These are phyloP conservation scores for Lactarius hengduanensis DNA, from an alignment of 768 basidiomycete genomes.

Conservation along the genomic window DNA sequence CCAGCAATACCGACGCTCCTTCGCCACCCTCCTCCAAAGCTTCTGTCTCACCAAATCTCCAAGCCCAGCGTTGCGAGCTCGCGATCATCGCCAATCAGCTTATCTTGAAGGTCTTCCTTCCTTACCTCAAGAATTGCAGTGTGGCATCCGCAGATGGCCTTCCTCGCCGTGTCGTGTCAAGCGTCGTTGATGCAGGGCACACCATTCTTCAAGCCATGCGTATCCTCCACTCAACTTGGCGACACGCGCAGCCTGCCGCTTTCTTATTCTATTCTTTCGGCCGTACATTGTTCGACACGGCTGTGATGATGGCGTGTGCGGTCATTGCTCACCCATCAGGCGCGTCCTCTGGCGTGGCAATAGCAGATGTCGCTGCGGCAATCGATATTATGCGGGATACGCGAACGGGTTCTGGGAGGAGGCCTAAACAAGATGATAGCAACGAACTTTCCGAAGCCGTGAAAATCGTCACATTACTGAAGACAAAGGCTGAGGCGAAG, in stretches of 20 bases:
- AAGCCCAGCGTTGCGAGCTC: slow-evolving; percentile 58
- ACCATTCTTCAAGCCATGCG: slow-evolving; percentile 53
- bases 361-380: slow-evolving; percentile 46
- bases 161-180: slow-evolving; percentile 53
- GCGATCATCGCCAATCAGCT: slow-evolving; percentile 58
- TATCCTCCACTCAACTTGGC: slow-evolving; percentile 43
- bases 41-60: slow-evolving; percentile 39
- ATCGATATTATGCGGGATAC: slow-evolving; percentile 44
- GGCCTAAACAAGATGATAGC: slow-evolving; percentile 36
- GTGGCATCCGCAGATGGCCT: slow-evolving; percentile 34
- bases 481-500: slow-evolving; percentile 40
- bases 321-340: slow-evolving; percentile 52
- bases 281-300: slow-evolving; percentile 63
- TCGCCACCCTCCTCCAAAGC: slow-evolving; percentile 25
- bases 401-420: slow-evolving; percentile 31
- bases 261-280: slow-evolving; percentile 60
- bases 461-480: slow-evolving; percentile 24
- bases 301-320: slow-evolving; percentile 61
- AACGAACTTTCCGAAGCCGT: slow-evolving; percentile 39
- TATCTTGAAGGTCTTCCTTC: slow-evolving; percentile 63
- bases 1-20: slow-evolving; percentile 35
- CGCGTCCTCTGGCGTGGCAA: slow-evolving; percentile 48
- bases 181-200: slow-evolving; percentile 66
- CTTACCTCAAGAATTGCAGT: slow-evolving; percentile 48
- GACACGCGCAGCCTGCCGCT: slow-evolving; percentile 43